These are phyloP conservation scores for Arabidopsis lyrata DNA, from an alignment of 441 rosid genomes.

Conservation along the genomic window DNA sequence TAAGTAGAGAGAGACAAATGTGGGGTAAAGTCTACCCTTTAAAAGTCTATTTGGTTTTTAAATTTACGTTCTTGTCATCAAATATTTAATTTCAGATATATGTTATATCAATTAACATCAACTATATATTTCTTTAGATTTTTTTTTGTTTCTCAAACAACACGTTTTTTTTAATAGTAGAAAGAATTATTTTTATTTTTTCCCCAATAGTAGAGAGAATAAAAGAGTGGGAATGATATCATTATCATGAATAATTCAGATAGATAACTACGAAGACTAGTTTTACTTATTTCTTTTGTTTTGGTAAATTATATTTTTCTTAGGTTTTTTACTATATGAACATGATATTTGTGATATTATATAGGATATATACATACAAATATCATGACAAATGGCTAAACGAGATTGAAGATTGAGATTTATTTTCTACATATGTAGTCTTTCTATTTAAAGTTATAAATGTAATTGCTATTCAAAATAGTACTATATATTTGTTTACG, in stretches of 20 bases:
- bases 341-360: neutral
- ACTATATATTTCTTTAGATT: neutral
- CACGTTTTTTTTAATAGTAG: neutral
- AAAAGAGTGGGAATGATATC: neutral
- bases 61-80: too few relatives aligned
- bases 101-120: neutral
- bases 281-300: neutral
- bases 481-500: neutral
- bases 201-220: neutral
- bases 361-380: neutral
- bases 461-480: neutral
- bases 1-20: too few relatives aligned
- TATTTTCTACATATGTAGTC: neutral
- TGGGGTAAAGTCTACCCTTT: too few relatives aligned
- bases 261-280: neutral
- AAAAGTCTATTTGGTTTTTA: too few relatives aligned
- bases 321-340: neutral
- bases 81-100: neutral
- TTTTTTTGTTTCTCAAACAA: neutral
- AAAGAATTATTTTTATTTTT: too few relatives aligned
- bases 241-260: constrained; percentile 2
- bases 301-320: neutral
- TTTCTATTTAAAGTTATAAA: neutral
- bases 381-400: constrained; percentile 3
- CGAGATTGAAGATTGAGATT: neutral